Base-by-base conservation (phyloP, 805 yeast genomes). In the Lipomyces yamanashiensis region DNA sequence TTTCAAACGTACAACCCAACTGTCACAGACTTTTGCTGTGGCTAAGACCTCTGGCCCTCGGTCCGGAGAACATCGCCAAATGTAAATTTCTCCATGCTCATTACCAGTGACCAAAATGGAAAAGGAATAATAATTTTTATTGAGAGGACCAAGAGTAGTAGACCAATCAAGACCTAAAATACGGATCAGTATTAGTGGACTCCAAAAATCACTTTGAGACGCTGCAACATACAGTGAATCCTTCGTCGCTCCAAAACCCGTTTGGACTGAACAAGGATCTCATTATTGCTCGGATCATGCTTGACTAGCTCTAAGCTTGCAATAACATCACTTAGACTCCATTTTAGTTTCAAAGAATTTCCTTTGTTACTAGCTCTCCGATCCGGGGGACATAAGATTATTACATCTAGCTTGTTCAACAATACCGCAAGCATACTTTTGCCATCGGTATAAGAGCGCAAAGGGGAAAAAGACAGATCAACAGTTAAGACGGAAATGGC, bases 101-200 rank as follows among this genome's bases (percentile, higher is more conserved):
- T 66, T 59, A 7, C 69, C 69, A 4, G 68, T 63, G 5, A 59
- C 68, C 7, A 65, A 39, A 4, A 65, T 13, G 9, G 68, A 63
- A 12, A 47, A 37, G n/a, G 52, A 40, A 4, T 34, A 41, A 36
- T 55, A 15, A 5, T 43, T 37, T 28, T 13, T 34, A 23, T 41
- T 23, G 19, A 47, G 54, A 1, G 37, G n/a, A n/a, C 54, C 57
- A n/a, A 55, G 6, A 7, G 57, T 21, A 5, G 51, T 33, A 7
- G 67, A 65, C 68, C 67, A 65, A 13, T 56, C 66, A 23, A 59
- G 8, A 36, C 58, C 67, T 63, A 41, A 13, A 12, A 19, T 28
- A 5, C 28, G 28, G 28, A 28, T 28, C 5, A 17, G 17, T n/a
- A 15, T 15, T 21, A 48, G 39, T 15, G n/a, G 23, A 17, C 10